Percentiles rank a stretch among this genome's conserved stretches.
phyloP scores from a whole-genome alignment of 805 yeast species.

The Yarrowia phangngaensis region DNA sequence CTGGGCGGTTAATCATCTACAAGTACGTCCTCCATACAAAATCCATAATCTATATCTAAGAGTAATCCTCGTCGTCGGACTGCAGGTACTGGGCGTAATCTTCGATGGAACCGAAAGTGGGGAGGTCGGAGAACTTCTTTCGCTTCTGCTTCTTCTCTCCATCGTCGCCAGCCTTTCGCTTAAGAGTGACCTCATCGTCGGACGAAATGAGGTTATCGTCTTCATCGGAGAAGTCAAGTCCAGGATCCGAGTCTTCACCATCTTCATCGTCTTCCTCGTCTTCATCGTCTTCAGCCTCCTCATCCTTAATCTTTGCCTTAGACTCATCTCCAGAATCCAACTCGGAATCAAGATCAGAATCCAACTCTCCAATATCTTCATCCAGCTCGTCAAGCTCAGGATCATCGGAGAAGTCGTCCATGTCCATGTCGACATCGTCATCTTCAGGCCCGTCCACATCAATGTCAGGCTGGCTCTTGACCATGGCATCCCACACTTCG shows the following conservation, averaged over 20 bases:
- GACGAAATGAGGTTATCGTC: slow-evolving; percentile 43
- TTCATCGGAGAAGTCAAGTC: slow-evolving; percentile 39
- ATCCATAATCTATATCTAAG: slow-evolving; percentile 26
- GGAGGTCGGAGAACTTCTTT: slow-evolving; percentile 61
- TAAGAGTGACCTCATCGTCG: slow-evolving; percentile 38
- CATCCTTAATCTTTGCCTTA: slow-evolving; percentile 34
- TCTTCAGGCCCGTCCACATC: slow-evolving; percentile 62
- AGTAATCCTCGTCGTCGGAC: slow-evolving; percentile 54
- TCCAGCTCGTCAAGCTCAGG: slow-evolving; percentile 42
- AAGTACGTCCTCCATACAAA: background rate
- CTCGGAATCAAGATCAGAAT: slow-evolving; percentile 35
- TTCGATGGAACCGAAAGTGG: slow-evolving; percentile 83
- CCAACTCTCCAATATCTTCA: slow-evolving; percentile 35
- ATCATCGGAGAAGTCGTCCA: slow-evolving; percentile 41
- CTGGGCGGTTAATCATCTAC: too few relatives aligned
- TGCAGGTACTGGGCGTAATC: slow-evolving; percentile 73
- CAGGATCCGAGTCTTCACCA: slow-evolving; percentile 36
- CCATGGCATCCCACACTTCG: slow-evolving; percentile 77
- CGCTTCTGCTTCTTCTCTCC: slow-evolving; percentile 46
- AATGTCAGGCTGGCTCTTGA: slow-evolving; percentile 67
- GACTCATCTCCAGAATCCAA: slow-evolving; percentile 31
- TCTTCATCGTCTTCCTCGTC: slow-evolving; percentile 32
- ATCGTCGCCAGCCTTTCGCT: slow-evolving; percentile 31
- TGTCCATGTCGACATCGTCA: slow-evolving; percentile 42
- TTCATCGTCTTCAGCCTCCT: slow-evolving; percentile 29